These are phyloP conservation scores for Syzygium grande DNA, from an alignment of 345 rosid species.

Conservation along the genomic window DNA sequence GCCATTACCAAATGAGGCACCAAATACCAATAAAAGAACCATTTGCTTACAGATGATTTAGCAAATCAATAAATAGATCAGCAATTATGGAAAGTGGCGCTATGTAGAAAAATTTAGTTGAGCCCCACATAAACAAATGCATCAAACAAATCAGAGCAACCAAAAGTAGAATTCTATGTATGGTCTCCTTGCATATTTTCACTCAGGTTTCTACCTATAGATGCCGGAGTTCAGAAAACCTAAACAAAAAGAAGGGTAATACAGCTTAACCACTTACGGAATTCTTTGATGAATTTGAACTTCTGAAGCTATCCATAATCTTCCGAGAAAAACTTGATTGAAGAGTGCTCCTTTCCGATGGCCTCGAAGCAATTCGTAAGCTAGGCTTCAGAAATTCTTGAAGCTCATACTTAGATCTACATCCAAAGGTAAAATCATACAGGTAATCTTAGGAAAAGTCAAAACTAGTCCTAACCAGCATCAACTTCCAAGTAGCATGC, in stretches of 20 bases:
- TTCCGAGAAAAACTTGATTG: constrained; percentile 51
- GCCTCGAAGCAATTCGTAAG: constrained; percentile 62
- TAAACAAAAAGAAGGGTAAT: neutral
- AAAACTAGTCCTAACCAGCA: neutral
- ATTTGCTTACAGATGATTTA: neutral
- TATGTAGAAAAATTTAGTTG: neutral
- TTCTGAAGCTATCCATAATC: constrained; percentile 58
- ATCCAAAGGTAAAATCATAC: constrained; percentile 4
- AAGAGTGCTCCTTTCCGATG: constrained; percentile 29
- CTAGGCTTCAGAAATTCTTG: constrained; percentile 93
- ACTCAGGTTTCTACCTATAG: neutral
- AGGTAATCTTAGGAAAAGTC: neutral
- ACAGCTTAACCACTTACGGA: constrained; percentile 21
- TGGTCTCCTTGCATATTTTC: neutral
- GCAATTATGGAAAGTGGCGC: neutral
- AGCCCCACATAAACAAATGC: neutral
- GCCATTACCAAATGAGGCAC: neutral
- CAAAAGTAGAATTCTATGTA: neutral
- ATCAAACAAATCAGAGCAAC: neutral
- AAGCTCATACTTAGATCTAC: constrained; percentile 89
- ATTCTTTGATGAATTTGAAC: constrained; percentile 35
- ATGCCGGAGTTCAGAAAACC: neutral
- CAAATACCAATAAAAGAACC: neutral
- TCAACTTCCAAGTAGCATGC: neutral
- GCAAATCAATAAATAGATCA: neutral